Evolutionary conservation across 257 asterid species (phyloP).

Genomic region (Cynanchum wilfordii): DNA sequence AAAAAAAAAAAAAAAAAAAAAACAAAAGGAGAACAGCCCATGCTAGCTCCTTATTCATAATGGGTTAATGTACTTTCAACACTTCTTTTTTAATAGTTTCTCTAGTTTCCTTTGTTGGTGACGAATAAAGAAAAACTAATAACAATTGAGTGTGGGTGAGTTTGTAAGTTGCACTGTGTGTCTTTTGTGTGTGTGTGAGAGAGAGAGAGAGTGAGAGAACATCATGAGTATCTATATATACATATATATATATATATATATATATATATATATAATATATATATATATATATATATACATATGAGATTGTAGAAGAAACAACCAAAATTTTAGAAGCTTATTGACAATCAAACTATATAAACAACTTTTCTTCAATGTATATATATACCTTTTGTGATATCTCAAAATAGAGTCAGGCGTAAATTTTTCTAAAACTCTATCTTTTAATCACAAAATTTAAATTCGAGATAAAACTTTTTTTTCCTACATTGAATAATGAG

Average conservation of each 20-base stretch:
- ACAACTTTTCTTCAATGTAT: neutral
- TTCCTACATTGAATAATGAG: too few relatives aligned
- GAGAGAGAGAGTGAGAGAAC: neutral
- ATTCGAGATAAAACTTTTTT: too few relatives aligned
- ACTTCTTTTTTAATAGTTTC: constrained; percentile 7
- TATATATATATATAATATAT: neutral
- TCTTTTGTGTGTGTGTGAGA: neutral
- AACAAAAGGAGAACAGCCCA: constrained; percentile 43
- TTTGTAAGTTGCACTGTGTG: neutral
- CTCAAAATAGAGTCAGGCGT: too few relatives aligned
- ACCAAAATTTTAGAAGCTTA: constrained; percentile 5
- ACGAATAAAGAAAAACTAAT: constrained; percentile 18
- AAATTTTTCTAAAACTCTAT: too few relatives aligned
- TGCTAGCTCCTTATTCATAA: constrained; percentile 40
- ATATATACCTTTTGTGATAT: too few relatives aligned
- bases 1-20: constrained; percentile 19
- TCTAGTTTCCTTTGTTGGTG: constrained; percentile 25
- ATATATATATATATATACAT: neutral
- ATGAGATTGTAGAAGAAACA: constrained; percentile 15
- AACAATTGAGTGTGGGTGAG: neutral
- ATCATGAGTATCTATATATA: too few relatives aligned
- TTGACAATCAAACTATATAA: neutral
- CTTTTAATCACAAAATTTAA: too few relatives aligned
- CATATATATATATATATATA: neutral
- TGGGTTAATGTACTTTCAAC: constrained; percentile 29